Conservation (phyloP, 1,284 basidiomycete species). For the Apiotrichum domesticum region DNA sequence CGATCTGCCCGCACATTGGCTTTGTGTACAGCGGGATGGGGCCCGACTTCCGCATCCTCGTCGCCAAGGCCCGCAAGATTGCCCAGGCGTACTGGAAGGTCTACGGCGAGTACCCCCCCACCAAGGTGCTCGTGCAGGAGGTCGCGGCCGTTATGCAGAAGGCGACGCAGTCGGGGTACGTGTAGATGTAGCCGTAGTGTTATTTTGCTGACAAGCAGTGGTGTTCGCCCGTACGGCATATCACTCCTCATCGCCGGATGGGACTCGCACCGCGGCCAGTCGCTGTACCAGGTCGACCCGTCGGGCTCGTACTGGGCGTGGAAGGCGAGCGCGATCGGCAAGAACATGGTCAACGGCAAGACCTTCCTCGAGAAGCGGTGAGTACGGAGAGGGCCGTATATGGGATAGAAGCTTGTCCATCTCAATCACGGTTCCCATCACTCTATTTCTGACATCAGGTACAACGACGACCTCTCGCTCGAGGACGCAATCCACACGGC, state of each 20-base stretch:
- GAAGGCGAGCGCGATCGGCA: conserved; percentile 99
- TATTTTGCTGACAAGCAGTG: conserved; percentile 54
- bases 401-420: background rate
- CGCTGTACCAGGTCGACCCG: conserved; percentile 96
- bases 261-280: conserved; percentile 85
- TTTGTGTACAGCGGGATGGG: conserved; percentile 99
- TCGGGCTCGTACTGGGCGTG: conserved; percentile 99
- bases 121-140: conserved; percentile 91
- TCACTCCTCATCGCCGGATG: conserved; percentile 94
- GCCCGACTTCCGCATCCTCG: conserved; percentile 91
- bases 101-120: conserved; percentile 98
- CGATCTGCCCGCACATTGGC: conserved; percentile 97
- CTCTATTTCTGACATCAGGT: conserved; percentile 53
- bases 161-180: conserved; percentile 93
- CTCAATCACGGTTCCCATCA: too few relatives aligned
- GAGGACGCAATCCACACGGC: conserved; percentile 99
- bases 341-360: conserved; percentile 99
- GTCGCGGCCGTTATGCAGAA: conserved; percentile 98
- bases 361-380: conserved; percentile 97
- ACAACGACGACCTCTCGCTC: conserved; percentile 97
- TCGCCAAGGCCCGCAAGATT: conserved; percentile 90
- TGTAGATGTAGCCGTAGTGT: background rate
- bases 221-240: conserved; percentile 96
- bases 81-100: conserved; percentile 99
- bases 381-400: conserved; percentile 29